These are phyloP conservation scores for Collybia sordida DNA, from an alignment of 768 basidiomycete species.

Conservation along the genomic window DNA sequence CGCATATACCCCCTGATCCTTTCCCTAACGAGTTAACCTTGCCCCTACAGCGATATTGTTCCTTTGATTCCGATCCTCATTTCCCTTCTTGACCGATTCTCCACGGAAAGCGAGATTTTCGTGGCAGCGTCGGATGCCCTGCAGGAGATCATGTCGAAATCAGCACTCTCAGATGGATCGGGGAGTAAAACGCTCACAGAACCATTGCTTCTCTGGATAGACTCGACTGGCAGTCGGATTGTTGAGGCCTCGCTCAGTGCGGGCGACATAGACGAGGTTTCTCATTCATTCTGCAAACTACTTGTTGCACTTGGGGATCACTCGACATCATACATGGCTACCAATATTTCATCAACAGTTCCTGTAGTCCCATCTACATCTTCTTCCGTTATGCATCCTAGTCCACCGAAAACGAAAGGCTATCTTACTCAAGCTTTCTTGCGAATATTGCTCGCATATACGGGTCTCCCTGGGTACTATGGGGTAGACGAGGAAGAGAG, in stretches of 20 bases:
- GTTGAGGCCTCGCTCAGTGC: constrained; percentile 29
- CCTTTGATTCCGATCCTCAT: constrained; percentile 68
- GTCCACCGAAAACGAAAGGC: constrained; percentile 32
- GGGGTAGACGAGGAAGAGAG: constrained; percentile 87
- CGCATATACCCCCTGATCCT: not conserved
- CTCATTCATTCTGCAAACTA: constrained; percentile 78
- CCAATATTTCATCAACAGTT: constrained; percentile 54
- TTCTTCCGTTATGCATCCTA: constrained; percentile 5
- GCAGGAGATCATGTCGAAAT: constrained; percentile 76
- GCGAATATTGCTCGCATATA: constrained; percentile 68
- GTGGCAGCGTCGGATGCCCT: constrained; percentile 68
- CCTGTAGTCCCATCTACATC: constrained; percentile 30
- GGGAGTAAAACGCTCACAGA: constrained; percentile 77
- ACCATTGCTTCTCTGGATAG: constrained; percentile 81
- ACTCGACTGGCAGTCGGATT: constrained; percentile 51
- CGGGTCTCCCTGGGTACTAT: constrained; percentile 70
- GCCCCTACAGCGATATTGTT: constrained; percentile 57
- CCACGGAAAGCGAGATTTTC: constrained; percentile 55
- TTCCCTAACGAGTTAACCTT: not conserved
- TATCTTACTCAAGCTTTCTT: constrained; percentile 72
- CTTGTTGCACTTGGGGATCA: constrained; percentile 84
- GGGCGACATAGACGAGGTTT: constrained; percentile 51
- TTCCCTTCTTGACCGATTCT: constrained; percentile 53
- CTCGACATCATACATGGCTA: constrained; percentile 74
- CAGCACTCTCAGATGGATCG: constrained; percentile 68